phyloP scores from a whole-genome alignment of 345 rosid species.

The Brassica cretica region DNA sequence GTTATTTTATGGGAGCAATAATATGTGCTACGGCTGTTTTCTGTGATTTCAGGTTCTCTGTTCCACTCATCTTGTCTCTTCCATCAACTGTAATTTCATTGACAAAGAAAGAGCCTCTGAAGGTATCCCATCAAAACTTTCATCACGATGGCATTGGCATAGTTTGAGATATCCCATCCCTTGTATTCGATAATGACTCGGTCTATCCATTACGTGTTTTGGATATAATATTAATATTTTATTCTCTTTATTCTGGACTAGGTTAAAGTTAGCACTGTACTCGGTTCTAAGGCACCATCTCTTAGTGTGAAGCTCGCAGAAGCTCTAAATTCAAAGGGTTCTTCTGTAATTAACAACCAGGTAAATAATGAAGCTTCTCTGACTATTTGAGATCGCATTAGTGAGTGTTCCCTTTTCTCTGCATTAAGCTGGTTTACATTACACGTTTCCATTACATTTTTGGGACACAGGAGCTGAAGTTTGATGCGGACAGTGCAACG shows the following conservation, averaged over 20 bases:
- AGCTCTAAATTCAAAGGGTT: slow-evolving; percentile 54
- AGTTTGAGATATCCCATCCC: slow-evolving; percentile 2
- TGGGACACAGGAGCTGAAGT: slow-evolving; percentile 67
- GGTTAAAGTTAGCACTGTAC: slow-evolving; percentile 86
- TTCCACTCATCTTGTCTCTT: slow-evolving; percentile 82
- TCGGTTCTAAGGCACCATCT: slow-evolving; percentile 83
- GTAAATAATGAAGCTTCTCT: slow-evolving; percentile 38
- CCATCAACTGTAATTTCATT: slow-evolving; percentile 83
- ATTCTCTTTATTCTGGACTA: slow-evolving; percentile 34
- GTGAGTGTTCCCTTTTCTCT: slow-evolving; percentile 2
- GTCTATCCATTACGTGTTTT: not conserved
- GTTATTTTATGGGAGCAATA: slow-evolving; percentile 2
- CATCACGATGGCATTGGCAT: slow-evolving; percentile 12
- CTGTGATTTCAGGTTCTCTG: slow-evolving; percentile 58
- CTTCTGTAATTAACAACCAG: slow-evolving; percentile 65
- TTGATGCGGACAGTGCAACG: slow-evolving; percentile 52
- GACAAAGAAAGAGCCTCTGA: slow-evolving; percentile 65
- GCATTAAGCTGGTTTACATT: not conserved
- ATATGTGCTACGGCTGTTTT: slow-evolving; percentile 23
- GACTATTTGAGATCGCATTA: slow-evolving; percentile 3
- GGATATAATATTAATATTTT: not conserved
- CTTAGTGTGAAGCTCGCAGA: slow-evolving; percentile 67
- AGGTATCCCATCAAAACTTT: slow-evolving; percentile 48
- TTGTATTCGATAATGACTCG: slow-evolving; percentile 6
- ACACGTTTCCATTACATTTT: slow-evolving; percentile 19